phyloP scores from a whole-genome alignment of 371 early-diverging fungal genomes.

The Mucor ambiguus region DNA sequence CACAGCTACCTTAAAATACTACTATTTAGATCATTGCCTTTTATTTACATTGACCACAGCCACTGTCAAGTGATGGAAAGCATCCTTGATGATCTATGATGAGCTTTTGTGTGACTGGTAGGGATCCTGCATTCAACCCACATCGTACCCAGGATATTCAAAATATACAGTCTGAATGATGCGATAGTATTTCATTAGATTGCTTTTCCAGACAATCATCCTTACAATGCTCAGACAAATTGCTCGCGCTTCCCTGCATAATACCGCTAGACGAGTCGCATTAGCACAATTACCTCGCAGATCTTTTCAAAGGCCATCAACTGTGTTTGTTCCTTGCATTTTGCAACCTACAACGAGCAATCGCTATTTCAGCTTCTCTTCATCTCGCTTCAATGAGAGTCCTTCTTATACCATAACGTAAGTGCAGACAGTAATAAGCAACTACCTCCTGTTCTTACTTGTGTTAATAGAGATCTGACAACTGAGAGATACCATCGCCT shows the following conservation, averaged over 20 bases:
- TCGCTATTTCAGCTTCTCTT: not conserved
- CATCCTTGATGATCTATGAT: not conserved
- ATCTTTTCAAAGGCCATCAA: not conserved
- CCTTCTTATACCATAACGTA: conserved; percentile 4
- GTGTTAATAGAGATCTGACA: conserved; percentile 45
- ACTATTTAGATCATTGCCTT: not conserved
- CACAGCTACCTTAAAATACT: not conserved
- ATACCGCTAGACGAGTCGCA: not conserved
- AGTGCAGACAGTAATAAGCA: not conserved
- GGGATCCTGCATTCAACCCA: conserved; percentile 1
- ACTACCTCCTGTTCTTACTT: not conserved
- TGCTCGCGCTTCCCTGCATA: not conserved
- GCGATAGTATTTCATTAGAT: not conserved
- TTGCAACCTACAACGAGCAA: not conserved
- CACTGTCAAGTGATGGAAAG: not conserved
- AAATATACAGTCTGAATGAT: not conserved
- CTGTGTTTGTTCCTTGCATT: not conserved
- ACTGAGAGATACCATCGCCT: conserved; percentile 68
- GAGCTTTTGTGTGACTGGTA: not conserved
- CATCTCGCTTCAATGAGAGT: not conserved
- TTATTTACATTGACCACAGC: not conserved
- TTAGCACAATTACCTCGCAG: not conserved
- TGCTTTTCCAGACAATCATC: not conserved
- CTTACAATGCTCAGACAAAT: conserved; percentile 4
- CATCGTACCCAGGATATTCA: not conserved